These are phyloP conservation scores for Isochrysis galbana DNA, from an alignment of 78 protist species.

Conservation along the genomic window DNA sequence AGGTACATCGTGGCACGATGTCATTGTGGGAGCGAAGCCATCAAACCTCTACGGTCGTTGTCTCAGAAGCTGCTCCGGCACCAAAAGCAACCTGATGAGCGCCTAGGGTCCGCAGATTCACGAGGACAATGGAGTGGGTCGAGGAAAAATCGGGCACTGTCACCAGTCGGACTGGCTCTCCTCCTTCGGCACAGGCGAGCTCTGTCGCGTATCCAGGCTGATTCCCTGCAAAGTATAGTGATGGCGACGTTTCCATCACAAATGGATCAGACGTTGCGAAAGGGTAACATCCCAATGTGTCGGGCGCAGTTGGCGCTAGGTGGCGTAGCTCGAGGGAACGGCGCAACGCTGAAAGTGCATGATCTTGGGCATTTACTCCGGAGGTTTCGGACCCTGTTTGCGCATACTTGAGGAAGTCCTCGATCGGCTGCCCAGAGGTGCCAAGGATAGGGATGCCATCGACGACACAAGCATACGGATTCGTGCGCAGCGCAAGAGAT, in stretches of 20 bases:
- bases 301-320: slow-evolving; percentile 68
- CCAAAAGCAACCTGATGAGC: not conserved
- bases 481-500: not conserved
- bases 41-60: too few relatives aligned
- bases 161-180: slow-evolving; percentile 7
- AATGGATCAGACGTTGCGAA: slow-evolving; percentile 48
- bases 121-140: not conserved
- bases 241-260: slow-evolving; percentile 16
- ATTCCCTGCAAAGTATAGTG: slow-evolving; percentile 64
- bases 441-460: slow-evolving; percentile 24
- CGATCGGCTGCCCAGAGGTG: slow-evolving; percentile 36
- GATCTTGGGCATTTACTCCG: not conserved
- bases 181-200: not conserved
- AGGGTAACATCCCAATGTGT: slow-evolving; percentile 66
- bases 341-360: not conserved
- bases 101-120: slow-evolving; percentile 34
- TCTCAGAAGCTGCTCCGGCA: not conserved
- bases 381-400: not conserved
- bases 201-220: slow-evolving; percentile 22
- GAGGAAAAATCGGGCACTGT: slow-evolving; percentile 20
- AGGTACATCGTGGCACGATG: too few relatives aligned
- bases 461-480: slow-evolving; percentile 20
- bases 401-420: slow-evolving; percentile 18
- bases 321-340: slow-evolving; percentile 37
- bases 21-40: too few relatives aligned